These are phyloP conservation scores for Ogataea philodendri DNA, from an alignment of 805 yeast genomes.

Conservation along the genomic window DNA sequence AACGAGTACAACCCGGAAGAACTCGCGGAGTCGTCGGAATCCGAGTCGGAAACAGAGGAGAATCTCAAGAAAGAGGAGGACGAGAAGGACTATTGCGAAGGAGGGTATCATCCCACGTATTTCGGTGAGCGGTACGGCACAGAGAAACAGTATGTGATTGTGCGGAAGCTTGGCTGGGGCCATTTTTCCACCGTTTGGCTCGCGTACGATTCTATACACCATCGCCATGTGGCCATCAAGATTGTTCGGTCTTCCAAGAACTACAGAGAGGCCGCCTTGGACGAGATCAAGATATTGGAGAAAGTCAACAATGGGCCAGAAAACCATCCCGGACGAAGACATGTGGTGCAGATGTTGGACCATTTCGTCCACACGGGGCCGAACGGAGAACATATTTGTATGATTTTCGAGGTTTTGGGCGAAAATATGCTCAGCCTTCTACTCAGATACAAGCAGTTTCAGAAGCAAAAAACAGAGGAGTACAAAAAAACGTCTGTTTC, in stretches of 20 bases:
- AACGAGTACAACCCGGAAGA: conserved; percentile 26
- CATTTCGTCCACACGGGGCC: conserved; percentile 58
- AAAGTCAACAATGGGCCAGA: conserved; percentile 31
- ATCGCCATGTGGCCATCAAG: conserved; percentile 58
- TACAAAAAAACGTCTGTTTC: conserved; percentile 18
- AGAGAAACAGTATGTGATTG: conserved; percentile 43
- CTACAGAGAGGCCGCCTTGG: conserved; percentile 62
- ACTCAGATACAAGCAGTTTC: conserved; percentile 44
- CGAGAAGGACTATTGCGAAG: conserved; percentile 50
- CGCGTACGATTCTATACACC: conserved; percentile 40
- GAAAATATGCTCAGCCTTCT: conserved; percentile 54
- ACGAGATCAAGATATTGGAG: conserved; percentile 54
- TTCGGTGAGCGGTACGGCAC: conserved; percentile 54
- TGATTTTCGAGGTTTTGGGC: conserved; percentile 66
- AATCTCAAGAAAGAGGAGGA: conserved; percentile 46
- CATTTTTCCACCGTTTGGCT: conserved; percentile 74
- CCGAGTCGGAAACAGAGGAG: conserved; percentile 26
- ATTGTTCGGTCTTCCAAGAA: conserved; percentile 53
- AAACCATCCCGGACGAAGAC: conserved; percentile 49
- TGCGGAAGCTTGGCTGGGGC: conserved; percentile 68
- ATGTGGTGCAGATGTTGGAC: conserved; percentile 53
- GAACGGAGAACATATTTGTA: conserved; percentile 61
- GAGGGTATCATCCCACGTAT: conserved; percentile 65
- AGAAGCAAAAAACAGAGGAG: conserved; percentile 31
- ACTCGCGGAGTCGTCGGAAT: conserved; percentile 26